Evolutionary conservation across 805 yeast genomes (phyloP).

Genomic region (Osmozyma mogii): DNA sequence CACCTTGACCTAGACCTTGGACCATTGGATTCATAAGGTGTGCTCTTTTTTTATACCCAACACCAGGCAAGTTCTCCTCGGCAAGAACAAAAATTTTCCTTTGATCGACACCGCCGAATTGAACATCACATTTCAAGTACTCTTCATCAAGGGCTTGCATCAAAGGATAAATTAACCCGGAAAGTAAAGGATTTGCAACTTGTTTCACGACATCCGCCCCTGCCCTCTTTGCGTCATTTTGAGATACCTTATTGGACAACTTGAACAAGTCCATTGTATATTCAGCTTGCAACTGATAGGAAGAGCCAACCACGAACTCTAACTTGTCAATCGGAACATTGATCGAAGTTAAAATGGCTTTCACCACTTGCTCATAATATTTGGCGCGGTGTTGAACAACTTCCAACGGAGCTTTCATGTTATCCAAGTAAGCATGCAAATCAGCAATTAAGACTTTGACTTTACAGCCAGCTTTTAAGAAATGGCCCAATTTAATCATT

Average conservation of each 20-base stretch:
- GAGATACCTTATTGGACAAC: slow-evolving; percentile 76
- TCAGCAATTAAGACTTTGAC: slow-evolving; percentile 90
- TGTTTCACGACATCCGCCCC: slow-evolving; percentile 99
- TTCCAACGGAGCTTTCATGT: slow-evolving; percentile 97
- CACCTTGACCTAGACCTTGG: slow-evolving; percentile 95
- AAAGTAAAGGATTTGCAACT: slow-evolving; percentile 85
- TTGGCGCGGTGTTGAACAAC: slow-evolving; percentile 82
- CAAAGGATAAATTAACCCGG: slow-evolving; percentile 93
- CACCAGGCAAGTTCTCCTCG: slow-evolving; percentile 78
- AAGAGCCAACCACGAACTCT: slow-evolving; percentile 76
- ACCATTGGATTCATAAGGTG: slow-evolving; percentile 99
- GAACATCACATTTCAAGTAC: slow-evolving; percentile 80
- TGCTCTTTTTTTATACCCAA: slow-evolving; percentile 96
- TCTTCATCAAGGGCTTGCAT: slow-evolving; percentile 99
- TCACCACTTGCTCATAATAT: slow-evolving; percentile 79
- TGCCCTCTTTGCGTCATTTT: slow-evolving; percentile 95
- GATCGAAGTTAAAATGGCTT: slow-evolving; percentile 76
- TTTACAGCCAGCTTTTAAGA: slow-evolving; percentile 92
- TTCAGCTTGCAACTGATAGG: slow-evolving; percentile 72
- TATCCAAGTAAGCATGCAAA: slow-evolving; percentile 92
- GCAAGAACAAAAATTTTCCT: slow-evolving; percentile 96
- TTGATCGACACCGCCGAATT: slow-evolving; percentile 99
- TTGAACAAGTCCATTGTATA: slow-evolving; percentile 88
- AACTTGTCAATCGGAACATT: slow-evolving; percentile 89
- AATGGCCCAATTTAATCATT: slow-evolving; percentile 93